Evolutionary conservation across 495 filamentous ascomycete genomes (phyloP), one percentile per base, ranked within the genome.

Genomic region (Aspergillus haitiensis): DNA sequence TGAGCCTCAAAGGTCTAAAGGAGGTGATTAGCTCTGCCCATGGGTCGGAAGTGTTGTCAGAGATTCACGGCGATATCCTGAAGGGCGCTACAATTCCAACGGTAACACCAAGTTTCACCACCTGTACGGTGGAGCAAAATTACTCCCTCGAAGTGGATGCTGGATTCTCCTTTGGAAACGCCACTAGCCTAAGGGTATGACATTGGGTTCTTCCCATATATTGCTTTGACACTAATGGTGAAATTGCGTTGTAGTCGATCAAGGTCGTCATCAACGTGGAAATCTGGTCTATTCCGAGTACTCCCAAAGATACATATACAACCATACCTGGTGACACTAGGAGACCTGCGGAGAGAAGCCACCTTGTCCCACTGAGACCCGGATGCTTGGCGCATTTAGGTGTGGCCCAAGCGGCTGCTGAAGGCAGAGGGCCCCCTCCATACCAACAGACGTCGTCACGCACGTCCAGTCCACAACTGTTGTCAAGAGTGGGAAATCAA

Each of bases 191-290:
- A 10, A 35, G 3, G 53, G 53, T 56, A 56, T 47, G 53, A 0
- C 3, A 10, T 18, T n/a, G 33, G 1, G 21, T 2, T 12, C 21
- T 16, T 8, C 35, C 18, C 47, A 18, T 4, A 15, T 3, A 9
- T 9, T 55, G 21, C 21, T 27, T 12, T 47, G 6, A 47, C 7
- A 12, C 53, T 56, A 47, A 56, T 31, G 18, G 12, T 6, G 7
- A 47, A 12, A 6, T 7, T 37, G 2, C 31, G 12, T n/a, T n/a
- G 18, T 34, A 56, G 53, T n/a, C 53, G 9, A 47, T 56, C 21
- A 56, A 47, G 13, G 6, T 47, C 4, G 40, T 36, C 12, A 15
- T 56, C 15, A 47, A 56, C 40, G 53, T 56, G 3, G 53, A 56
- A 21, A 55, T 55, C 9, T 45, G 18, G 52, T 45, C 52, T 42